Conservation (phyloP, 23 red algal species). For the Porphyridium purpureum region DNA sequence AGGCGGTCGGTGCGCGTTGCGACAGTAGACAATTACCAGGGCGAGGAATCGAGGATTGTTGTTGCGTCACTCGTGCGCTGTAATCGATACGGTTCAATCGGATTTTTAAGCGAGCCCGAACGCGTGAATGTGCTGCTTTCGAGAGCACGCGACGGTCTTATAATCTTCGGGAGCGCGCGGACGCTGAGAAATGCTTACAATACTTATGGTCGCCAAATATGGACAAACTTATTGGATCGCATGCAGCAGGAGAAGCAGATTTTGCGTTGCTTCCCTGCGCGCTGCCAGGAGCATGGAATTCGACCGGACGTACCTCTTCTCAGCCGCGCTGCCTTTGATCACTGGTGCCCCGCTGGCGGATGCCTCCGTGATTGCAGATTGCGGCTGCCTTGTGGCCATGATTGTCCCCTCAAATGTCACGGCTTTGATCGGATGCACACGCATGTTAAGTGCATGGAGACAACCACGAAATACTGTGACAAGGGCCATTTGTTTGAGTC, state of each 20-base stretch:
- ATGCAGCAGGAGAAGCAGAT: not conserved
- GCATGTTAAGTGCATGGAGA: not conserved
- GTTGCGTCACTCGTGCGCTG: constrained; percentile 1
- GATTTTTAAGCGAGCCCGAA: not conserved
- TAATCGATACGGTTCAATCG: not conserved
- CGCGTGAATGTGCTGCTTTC: constrained; percentile 4
- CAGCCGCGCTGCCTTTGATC: not conserved
- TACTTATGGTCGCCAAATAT: not conserved
- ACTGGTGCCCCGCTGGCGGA: not conserved
- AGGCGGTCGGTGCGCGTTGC: not conserved
- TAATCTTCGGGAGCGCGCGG: not conserved
- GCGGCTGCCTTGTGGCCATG: constrained; percentile 1
- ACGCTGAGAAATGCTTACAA: too few species aligned
- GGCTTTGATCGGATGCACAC: not conserved
- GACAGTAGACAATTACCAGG: constrained; percentile 5
- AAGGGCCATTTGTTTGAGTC: not conserved
- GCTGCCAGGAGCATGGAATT: not conserved
- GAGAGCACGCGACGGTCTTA: not conserved
- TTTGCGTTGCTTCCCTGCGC: not conserved
- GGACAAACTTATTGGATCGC: not conserved
- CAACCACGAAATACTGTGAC: not conserved
- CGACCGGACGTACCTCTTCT: not conserved
- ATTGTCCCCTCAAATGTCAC: not conserved
- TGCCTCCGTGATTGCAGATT: not conserved
- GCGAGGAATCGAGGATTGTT: not conserved